A percentile compares a stretch with the other conserved stretches of the same genome.
These are phyloP conservation scores for Nosema muscidifuracis DNA, from an alignment of 371 early-diverging fungal genomes.

Conservation along the genomic window DNA sequence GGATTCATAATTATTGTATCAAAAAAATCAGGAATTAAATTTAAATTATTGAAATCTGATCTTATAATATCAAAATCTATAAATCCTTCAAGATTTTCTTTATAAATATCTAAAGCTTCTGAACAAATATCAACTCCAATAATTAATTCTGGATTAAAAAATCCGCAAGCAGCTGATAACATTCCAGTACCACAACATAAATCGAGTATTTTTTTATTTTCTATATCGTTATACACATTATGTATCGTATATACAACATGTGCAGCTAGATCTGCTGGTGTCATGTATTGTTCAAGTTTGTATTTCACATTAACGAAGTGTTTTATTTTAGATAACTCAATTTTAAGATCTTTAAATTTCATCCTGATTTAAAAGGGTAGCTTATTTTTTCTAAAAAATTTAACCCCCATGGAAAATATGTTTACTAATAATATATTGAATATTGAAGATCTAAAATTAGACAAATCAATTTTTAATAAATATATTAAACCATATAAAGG, in stretches of 20 bases:
- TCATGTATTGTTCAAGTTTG: conserved; percentile 59
- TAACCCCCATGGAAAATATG: conserved; percentile 24
- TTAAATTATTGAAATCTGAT: conserved; percentile 8
- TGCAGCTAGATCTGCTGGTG: conserved; percentile 58
- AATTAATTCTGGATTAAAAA: conserved; percentile 41
- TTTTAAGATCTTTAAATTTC: conserved; percentile 52
- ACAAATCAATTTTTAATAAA: conserved; percentile 8
- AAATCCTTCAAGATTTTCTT: conserved; percentile 37
- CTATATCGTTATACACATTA: conserved; percentile 46
- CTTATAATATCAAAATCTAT: conserved; percentile 13
- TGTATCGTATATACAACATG: conserved; percentile 39
- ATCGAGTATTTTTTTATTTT: conserved; percentile 52
- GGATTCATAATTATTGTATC: conserved; percentile 58
- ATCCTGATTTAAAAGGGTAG: conserved; percentile 3
- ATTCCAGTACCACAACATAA: conserved; percentile 61
- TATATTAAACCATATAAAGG: conserved; percentile 68
- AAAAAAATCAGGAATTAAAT: conserved; percentile 4
- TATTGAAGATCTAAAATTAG: conserved; percentile 14
- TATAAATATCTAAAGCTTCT: conserved; percentile 29
- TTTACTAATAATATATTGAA: conserved; percentile 22
- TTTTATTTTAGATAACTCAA: conserved; percentile 42
- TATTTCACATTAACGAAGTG: conserved; percentile 36
- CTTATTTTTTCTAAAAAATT: background rate
- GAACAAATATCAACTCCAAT: conserved; percentile 48
- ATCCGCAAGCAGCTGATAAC: conserved; percentile 36